A percentile compares a stretch with the other conserved stretches of the same genome.
These are phyloP conservation scores for Kodamaea sagamina DNA, from an alignment of 805 yeast genomes.

Conservation along the genomic window DNA sequence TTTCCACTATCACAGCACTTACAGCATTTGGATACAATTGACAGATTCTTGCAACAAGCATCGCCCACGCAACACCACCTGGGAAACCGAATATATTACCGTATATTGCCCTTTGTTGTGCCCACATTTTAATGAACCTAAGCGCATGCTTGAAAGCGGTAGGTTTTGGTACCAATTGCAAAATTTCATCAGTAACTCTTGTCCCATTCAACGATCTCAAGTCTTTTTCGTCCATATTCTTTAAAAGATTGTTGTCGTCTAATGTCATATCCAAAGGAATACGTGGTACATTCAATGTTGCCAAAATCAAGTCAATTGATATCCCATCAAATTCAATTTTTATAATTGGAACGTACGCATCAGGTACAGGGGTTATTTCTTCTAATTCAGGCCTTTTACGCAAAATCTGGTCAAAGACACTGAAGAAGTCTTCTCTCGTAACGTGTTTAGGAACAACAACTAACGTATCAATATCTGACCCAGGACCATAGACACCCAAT, in stretches of 20 bases:
- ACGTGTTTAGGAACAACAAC: constrained; percentile 98
- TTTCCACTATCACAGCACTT: constrained; percentile 84
- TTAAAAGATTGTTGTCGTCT: constrained; percentile 79
- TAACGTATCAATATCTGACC: constrained; percentile 94
- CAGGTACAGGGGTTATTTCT: constrained; percentile 91
- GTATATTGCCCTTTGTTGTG: constrained; percentile 89
- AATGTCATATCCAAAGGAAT: constrained; percentile 75
- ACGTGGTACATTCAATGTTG: constrained; percentile 78
- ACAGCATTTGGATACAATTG: constrained; percentile 96
- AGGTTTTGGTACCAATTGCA: constrained; percentile 87
- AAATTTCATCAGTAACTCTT: constrained; percentile 92
- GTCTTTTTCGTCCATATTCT: constrained; percentile 90
- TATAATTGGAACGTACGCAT: constrained; percentile 96
- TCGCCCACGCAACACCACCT: constrained; percentile 99
- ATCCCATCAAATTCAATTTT: constrained; percentile 86
- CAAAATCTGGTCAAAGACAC: constrained; percentile 70
- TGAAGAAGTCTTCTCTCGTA: constrained; percentile 84
- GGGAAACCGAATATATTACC: constrained; percentile 97
- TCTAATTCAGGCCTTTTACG: constrained; percentile 78
- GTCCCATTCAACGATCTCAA: constrained; percentile 92
- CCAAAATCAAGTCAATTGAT: constrained; percentile 89
- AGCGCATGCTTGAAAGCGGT: constrained; percentile 90
- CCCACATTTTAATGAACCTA: constrained; percentile 95
- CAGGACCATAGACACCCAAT: constrained; percentile 96
- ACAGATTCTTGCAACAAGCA: constrained; percentile 97